Conservation (phyloP, 176 grass and related monocot species). For the Triticum turgidum region DNA sequence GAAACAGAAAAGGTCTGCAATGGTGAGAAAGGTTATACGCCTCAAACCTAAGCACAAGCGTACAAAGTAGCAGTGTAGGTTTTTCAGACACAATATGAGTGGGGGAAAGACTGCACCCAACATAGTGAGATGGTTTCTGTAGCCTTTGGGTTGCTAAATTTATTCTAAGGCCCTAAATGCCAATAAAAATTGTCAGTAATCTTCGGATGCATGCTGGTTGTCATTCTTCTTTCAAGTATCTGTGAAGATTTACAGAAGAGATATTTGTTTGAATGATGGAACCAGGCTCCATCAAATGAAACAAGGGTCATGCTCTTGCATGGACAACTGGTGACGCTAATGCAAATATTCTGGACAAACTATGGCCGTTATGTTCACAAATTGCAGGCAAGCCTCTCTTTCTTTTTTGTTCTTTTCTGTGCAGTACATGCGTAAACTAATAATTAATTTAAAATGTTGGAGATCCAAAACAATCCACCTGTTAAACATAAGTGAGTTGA, state of each 20-base stretch:
- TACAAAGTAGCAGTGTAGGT: slow-evolving; percentile 4
- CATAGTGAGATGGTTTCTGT: slow-evolving; percentile 35
- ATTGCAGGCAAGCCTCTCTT: not conserved
- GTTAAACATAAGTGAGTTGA: not conserved
- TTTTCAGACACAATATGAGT: slow-evolving; percentile 2
- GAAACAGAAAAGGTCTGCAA: slow-evolving; percentile 38
- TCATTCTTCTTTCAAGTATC: slow-evolving; percentile 31
- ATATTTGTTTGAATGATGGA: slow-evolving; percentile 30
- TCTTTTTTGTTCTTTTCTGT: not conserved
- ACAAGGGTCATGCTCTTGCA: slow-evolving; percentile 38
- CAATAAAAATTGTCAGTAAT: slow-evolving; percentile 29
- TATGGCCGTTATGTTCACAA: not conserved
- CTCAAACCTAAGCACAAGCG: not conserved
- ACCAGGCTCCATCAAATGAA: slow-evolving; percentile 34
- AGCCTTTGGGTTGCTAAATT: slow-evolving; percentile 33
- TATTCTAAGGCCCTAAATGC: not conserved
- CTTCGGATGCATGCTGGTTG: not conserved
- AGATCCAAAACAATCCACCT: not conserved
- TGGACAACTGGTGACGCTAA: slow-evolving; percentile 23
- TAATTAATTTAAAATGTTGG: not conserved
- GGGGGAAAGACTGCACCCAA: not conserved
- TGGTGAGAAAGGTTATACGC: slow-evolving; percentile 42
- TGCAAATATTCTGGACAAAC: not conserved
- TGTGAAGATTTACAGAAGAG: slow-evolving; percentile 29
- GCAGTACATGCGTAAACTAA: not conserved